Evolutionary conservation across 805 yeast species (phyloP), one percentile per base, ranked within the genome.

Genomic region (Vanderwaltozyma yarrowii): DNA sequence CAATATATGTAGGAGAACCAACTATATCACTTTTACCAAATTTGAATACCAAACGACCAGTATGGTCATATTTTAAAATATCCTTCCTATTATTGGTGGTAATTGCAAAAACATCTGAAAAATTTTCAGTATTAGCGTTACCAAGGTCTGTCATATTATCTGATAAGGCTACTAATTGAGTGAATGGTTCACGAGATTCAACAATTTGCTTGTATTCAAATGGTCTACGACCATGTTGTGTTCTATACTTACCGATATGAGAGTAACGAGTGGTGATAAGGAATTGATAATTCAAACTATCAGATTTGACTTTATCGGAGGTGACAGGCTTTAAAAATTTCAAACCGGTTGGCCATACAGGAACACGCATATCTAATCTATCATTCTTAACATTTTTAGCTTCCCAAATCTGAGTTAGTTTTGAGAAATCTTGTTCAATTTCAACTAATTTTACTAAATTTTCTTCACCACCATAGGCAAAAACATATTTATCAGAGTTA

Each of bases 381-480:
- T 81, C 83, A 49, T 84, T 78, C 42, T 80, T 75, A n/a, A 86
- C 94, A 56, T 86, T 86, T 54, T 82, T 82, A 2, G 81, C 95
- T 46, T 71, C 68, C 70, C 81, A 88, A 4, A 80, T 43, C 51
- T 51, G 47, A 50, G 49, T 58, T 52, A 43, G 60, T 48, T 33
- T 52, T 38, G 17, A 47, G 16, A 43, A 51, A 31, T 45, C 47
- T 5, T 57, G 50, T 3, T 47, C 43, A 12, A 51, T 29, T 30
- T 52, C 50, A 5, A 51, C 48, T 24, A 54, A 52, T 36, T 59
- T 58, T 15, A 59, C 56, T n/a, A 57, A 37, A 42, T 76, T 76
- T 49, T 87, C 94, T 52, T 84, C 75, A 21, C 97, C 98, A 26
- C 96, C 96, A 50, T 66, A 74, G 1, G 92, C 95, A 58, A 82